These are phyloP conservation scores for Cercophora samala DNA, from an alignment of 495 filamentous ascomycete genomes.

Conservation along the genomic window DNA sequence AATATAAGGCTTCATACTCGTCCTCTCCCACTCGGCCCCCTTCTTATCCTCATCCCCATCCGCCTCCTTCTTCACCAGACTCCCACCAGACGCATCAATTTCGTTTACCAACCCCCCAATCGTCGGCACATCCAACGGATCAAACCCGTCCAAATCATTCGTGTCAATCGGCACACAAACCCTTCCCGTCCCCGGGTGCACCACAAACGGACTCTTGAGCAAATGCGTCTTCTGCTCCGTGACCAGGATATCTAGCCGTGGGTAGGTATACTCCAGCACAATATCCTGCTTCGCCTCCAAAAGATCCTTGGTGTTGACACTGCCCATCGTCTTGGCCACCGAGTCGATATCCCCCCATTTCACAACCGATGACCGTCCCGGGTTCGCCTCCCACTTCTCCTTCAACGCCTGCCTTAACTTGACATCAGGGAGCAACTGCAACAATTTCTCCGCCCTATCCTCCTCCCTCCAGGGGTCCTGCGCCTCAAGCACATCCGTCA, in stretches of 20 bases:
- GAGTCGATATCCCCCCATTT: conserved; percentile 95
- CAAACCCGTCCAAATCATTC: conserved; percentile 67
- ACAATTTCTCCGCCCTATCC: conserved; percentile 67
- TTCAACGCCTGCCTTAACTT: conserved; percentile 68
- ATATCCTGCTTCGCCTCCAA: conserved; percentile 92
- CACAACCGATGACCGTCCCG: conserved; percentile 63
- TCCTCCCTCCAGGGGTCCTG: conserved; percentile 80
- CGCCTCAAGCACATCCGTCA: conserved; percentile 68
- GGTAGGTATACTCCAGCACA: conserved; percentile 95
- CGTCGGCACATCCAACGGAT: conserved; percentile 82
- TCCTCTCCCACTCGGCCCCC: conserved; percentile 92
- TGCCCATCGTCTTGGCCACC: conserved; percentile 68
- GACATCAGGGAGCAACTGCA: conserved; percentile 75
- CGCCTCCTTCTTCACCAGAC: conserved; percentile 53
- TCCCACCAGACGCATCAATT: conserved; percentile 73
- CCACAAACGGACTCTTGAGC: conserved; percentile 91
- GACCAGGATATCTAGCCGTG: conserved; percentile 93
- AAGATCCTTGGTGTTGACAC: conserved; percentile 62
- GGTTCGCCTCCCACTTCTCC: conserved; percentile 85
- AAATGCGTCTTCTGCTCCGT: conserved; percentile 97
- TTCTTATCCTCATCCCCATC: conserved; percentile 37
- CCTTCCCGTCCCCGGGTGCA: conserved; percentile 89
- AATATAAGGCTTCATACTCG: conserved; percentile 86
- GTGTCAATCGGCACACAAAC: conserved; percentile 94
- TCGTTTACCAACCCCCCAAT: conserved; percentile 74